phyloP scores from a whole-genome alignment of 805 yeast genomes.

The Priceomyces melissophilus region DNA sequence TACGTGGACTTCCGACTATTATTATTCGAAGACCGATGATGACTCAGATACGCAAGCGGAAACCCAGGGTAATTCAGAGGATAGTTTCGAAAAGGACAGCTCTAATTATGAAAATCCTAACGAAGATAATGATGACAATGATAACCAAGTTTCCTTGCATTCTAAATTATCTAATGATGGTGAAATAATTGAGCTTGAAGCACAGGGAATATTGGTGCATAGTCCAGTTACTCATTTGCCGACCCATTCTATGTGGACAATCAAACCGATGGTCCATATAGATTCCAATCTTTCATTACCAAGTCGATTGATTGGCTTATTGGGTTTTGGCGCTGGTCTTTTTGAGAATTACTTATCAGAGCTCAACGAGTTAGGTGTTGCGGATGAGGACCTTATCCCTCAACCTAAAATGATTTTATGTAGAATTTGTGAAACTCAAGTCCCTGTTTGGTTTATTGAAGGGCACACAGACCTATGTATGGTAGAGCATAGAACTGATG shows the following conservation, averaged over 20 bases:
- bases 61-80: conserved; percentile 24
- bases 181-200: conserved; percentile 72
- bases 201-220: conserved; percentile 85
- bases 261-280: conserved; percentile 70
- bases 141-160: conserved; percentile 11
- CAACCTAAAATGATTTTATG: conserved; percentile 82
- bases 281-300: conserved; percentile 70
- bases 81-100: conserved; percentile 2
- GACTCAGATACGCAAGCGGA: conserved; percentile 11
- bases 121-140: conserved; percentile 8
- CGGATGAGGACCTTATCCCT: conserved; percentile 64
- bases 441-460: conserved; percentile 97
- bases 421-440: conserved; percentile 83
- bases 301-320: conserved; percentile 57
- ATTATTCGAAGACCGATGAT: conserved; percentile 2
- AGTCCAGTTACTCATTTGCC: conserved; percentile 56
- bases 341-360: conserved; percentile 69
- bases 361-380: conserved; percentile 60
- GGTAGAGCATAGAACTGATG: conserved; percentile 78
- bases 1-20: neutral
- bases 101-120: neutral
- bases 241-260: conserved; percentile 88
- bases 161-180: conserved; percentile 52
- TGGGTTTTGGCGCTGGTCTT: conserved; percentile 88
- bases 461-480: conserved; percentile 85